Evolutionary conservation across 139 green algal genomes (phyloP), one percentile per base, ranked within the genome.

Genomic region (Coelastrella sp.): DNA sequence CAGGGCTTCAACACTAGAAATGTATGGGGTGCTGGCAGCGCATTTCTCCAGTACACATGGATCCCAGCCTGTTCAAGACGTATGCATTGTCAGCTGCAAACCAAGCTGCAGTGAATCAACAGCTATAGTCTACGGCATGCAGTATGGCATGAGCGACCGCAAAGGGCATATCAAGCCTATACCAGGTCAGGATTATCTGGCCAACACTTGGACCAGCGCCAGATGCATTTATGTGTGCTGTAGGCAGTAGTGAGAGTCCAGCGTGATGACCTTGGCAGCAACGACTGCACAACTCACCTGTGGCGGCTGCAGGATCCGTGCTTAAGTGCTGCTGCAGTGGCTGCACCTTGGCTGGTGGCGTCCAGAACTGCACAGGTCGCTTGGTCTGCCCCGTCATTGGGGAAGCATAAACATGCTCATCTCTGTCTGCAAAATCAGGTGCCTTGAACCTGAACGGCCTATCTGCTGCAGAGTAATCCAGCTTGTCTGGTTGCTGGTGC

Each of bases 1-100:
- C 60, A 85, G 63, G 3, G n/a, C 79, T 34, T 85, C 79, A 8
- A 85, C 21, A 40, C 79, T 77, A 43, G 40, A 27, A 43, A 85
- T 85, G 63, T 51, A 74, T 25, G 40, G 60, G 0, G 41, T 51
- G 4, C 32, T 32, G 27, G 27, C 63, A 7, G 60, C 79, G 51
- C 62, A 85, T 13, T 23, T n/a, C 0, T 15, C 17, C 13, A 85
- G 45, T 43, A 85, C 62, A 41, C 38, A 43, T 4, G 62, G n/a
- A 6, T 77, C 79, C 79, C 79, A 85, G 23, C 43, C 79, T 76
- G 62, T 57, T 59, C 32, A 43, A 13, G 32, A n/a, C n/a, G n/a
- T n/a, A n/a, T n/a, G n/a, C n/a, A n/a, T n/a, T n/a, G n/a, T n/a
- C n/a, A n/a, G n/a, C n/a, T n/a, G n/a, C n/a, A n/a, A n/a, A n/a